Conservation (phyloP, 495 filamentous ascomycete species). For the Xylaria nigripes region DNA sequence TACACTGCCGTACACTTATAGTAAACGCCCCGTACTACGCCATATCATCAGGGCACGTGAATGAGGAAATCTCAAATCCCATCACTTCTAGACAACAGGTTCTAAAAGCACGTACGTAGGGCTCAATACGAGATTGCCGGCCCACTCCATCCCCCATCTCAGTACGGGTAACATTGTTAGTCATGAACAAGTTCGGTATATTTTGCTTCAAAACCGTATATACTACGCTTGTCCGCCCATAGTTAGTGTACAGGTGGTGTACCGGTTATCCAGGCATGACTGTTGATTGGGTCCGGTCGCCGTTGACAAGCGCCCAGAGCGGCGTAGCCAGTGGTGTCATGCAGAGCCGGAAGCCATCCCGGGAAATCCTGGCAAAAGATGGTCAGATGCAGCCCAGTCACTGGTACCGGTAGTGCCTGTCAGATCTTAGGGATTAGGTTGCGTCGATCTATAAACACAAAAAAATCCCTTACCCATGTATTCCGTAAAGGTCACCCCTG, state of each 20-base stretch:
- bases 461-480: not conserved
- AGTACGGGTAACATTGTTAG: constrained; percentile 1
- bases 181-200: not conserved
- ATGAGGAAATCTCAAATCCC: not conserved
- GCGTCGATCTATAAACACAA: not conserved
- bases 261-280: not conserved
- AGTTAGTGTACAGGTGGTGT: not conserved
- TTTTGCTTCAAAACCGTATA: not conserved
- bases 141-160: not conserved
- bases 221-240: not conserved
- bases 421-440: constrained; percentile 7
- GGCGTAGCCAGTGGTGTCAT: not conserved
- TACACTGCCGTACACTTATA: not conserved
- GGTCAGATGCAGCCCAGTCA: constrained; percentile 9
- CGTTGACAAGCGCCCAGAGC: not conserved
- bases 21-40: no score
- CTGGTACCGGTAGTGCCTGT: constrained; percentile 5
- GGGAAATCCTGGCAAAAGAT: not conserved
- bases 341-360: constrained; percentile 2
- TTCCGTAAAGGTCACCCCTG: not conserved
- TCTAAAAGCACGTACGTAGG: not conserved
- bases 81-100: not conserved
- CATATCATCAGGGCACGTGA: not conserved
- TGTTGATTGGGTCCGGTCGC: not conserved
- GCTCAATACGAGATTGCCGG: not conserved